Base-by-base conservation (phyloP, 306 rosid species). In the Echinosophora koreensis region DNA sequence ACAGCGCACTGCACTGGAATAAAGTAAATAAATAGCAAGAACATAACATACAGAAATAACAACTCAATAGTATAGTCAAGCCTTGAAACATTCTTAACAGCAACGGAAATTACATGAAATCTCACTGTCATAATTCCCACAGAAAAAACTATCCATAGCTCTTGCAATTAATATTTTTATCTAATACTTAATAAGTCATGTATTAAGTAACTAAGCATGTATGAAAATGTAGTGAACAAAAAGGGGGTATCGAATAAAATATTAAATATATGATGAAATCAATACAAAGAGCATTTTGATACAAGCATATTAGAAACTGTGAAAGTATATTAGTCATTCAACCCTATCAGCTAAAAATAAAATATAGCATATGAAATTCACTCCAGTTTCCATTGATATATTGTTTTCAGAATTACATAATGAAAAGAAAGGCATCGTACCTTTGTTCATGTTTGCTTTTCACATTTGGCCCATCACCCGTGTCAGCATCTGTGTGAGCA, bases 1-100 rank as follows among this genome's bases (percentile, higher is more conserved):
- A 92, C 87, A 96, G 76, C 18, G 85, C 90, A 89, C 99, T 96
- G 99, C 98, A 89, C 88, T 83, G 86, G 91, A 88, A 81, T 78
- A 84, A 81, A 81, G 72, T 79, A 77, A 86, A 88, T 92, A 85
- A 92, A 84, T 89, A 87, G 77, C 90, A 84, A 67, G 86, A 86
- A 87, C 73, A 77, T 61, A 54, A 73, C 61, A 69, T 73, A 71
- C 12, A 73, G 47, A 84, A 34, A 34, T 76, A 86, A 68, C 50
- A 69, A 62, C 35, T 70, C 34, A 49, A 37, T 12, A 71, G 59
- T 34, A 59, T 34, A 61, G 37, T 57, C 55, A 46, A 44, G 12
- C 56, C 67, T 51, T 4, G 28, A 57, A 78, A 30, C 54, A 69
- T 52, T 63, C 63, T 68, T 54, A 14, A 37, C 63, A 59, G 38